Evolutionary conservation across 176 grass and related monocot species (phyloP), one percentile per base, ranked within the genome.

Genomic region (Phyllostachys edulis): DNA sequence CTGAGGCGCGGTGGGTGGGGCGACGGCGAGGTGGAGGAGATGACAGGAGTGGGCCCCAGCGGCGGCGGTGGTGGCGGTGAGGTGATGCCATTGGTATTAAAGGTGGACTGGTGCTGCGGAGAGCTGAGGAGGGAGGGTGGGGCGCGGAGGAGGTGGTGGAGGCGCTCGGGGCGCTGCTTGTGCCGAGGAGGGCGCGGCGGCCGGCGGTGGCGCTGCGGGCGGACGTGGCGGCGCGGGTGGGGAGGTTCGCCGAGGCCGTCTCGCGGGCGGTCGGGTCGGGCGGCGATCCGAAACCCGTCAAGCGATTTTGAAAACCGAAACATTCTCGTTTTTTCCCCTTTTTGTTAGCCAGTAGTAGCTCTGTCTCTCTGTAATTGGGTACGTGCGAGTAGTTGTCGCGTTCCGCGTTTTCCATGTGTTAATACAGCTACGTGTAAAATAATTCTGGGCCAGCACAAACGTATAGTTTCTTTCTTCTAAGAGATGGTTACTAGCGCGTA

Each of bases 121-220:
- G 89, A 88, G 67, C 86, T 96, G 24, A 63, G 73, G 12, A 79
- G 62, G 94, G 77, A 50, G 91, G 94, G 40, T 97, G 94, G 94
- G 67, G 24, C 14, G 87, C 83, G 39, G 94, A 94, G 71, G 94
- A 97, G 54, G 90, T 97, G 59, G 87, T 82, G 73, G 92, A 94
- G n/a, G 55, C 73, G 54, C 85, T 97, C 0, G 87, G 92, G 1
- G 67, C 85, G 34, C 54, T 89, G 63, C 75, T 91, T 59, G 75
- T 34, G 0, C 76, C 82, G 15, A 24, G 73, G 71, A 81, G 74
- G 72, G 59, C 65, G 73, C 76, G 80, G 63, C 85, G 91, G 63
- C 27, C 87, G 10, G 69, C 73, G 66, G 51, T 84, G 62, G 87
- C 67, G 45, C 82, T 97, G 45, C 92, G 92, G 57, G 92, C 94